These are phyloP conservation scores for Sporormia fimetaria DNA, from an alignment of 495 filamentous ascomycete species.

Conservation along the genomic window DNA sequence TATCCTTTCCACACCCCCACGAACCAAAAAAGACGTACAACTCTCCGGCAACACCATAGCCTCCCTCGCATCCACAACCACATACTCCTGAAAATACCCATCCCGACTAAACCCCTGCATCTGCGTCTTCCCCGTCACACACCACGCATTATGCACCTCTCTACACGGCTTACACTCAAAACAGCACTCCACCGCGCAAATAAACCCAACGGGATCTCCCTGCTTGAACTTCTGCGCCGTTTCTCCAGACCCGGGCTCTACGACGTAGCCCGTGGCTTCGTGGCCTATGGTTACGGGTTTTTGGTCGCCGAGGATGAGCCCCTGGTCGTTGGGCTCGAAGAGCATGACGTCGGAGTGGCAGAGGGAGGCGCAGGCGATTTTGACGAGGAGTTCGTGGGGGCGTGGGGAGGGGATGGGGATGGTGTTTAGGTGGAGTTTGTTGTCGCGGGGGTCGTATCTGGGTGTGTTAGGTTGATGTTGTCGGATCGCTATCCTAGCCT, in stretches of 20 bases:
- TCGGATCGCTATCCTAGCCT: not conserved
- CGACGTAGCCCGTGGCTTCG: constrained; percentile 25
- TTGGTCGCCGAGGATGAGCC: constrained; percentile 17
- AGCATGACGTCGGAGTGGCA: constrained; percentile 30
- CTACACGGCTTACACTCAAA: constrained; percentile 26
- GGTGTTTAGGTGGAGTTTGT: constrained; percentile 23
- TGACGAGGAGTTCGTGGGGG: constrained; percentile 27
- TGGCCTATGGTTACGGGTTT: constrained; percentile 28
- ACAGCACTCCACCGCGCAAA: constrained; percentile 27
- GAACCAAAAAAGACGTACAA: not conserved
- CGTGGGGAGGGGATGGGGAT: constrained; percentile 23
- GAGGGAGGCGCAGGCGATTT: constrained; percentile 26
- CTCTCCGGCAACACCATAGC: constrained; percentile 23
- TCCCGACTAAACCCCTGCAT: constrained; percentile 28
- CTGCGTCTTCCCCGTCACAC: constrained; percentile 21
- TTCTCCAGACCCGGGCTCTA: constrained; percentile 15
- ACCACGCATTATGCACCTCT: constrained; percentile 17
- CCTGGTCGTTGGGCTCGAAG: constrained; percentile 29
- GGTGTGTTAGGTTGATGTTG: not conserved
- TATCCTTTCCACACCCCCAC: not conserved
- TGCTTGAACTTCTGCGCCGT: constrained; percentile 25
- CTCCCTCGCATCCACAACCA: constrained; percentile 20
- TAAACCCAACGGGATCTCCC: constrained; percentile 27
- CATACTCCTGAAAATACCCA: constrained; percentile 30
- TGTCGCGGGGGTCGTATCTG: constrained; percentile 23